Conservation (phyloP, 2,329 filamentous ascomycete genomes). For the Aspergillus texensis region DNA sequence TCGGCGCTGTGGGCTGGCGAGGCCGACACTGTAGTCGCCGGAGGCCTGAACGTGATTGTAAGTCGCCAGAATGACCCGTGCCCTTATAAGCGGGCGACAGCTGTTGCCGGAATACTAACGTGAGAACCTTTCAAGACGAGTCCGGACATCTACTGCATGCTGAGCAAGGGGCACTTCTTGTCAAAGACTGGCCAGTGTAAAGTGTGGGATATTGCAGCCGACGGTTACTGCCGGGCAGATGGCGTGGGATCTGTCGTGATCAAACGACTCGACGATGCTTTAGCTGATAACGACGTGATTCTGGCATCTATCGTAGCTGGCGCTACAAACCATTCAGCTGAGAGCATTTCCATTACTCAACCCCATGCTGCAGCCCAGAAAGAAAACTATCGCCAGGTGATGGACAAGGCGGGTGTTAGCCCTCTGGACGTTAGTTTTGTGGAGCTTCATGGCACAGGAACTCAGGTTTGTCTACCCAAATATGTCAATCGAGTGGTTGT, state of each 20-base stretch:
- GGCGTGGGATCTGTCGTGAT: constrained; percentile 53
- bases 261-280: constrained; percentile 55
- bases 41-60: constrained; percentile 66
- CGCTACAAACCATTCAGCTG: constrained; percentile 48
- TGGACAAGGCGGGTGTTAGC: constrained; percentile 39
- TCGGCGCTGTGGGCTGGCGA: constrained; percentile 72
- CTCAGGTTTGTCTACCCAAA: constrained; percentile 30
- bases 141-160: constrained; percentile 74
- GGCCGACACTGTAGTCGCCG: constrained; percentile 77
- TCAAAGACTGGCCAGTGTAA: constrained; percentile 50
- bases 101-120: too few species aligned
- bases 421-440: constrained; percentile 42
- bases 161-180: constrained; percentile 56
- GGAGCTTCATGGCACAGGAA: constrained; percentile 47
- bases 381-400: constrained; percentile 39
- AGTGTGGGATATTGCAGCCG: constrained; percentile 51
- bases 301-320: constrained; percentile 47
- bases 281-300: constrained; percentile 50
- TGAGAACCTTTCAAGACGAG: constrained; percentile 54
- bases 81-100: too few species aligned
- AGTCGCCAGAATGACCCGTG: too few species aligned
- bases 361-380: constrained; percentile 44
- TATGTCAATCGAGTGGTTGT: too few species aligned
- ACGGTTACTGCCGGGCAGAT: constrained; percentile 60
- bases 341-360: constrained; percentile 50